phyloP scores from a whole-genome alignment of 2,329 filamentous ascomycete genomes.

The Pseudogymnoascus sp. region DNA sequence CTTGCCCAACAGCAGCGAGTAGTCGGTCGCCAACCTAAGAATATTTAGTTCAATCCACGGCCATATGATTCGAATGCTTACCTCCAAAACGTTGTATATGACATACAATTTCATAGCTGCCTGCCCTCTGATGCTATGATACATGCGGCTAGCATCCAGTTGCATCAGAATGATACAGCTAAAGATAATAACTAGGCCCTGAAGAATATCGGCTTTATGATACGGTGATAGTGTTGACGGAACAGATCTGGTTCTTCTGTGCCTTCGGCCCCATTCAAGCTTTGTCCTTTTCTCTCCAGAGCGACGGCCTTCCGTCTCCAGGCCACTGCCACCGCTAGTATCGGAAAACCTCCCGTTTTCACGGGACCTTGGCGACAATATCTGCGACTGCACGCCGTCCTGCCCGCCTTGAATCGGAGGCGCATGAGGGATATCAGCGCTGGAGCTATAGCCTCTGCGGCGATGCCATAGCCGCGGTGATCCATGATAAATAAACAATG shows the following conservation, averaged over 20 bases:
- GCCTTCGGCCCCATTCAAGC: conserved; percentile 32
- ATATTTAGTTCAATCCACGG: conserved; percentile 46
- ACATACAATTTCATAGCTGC: conserved; percentile 97
- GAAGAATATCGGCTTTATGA: conserved; percentile 91
- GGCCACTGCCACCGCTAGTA: conserved; percentile 2
- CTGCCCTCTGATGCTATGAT: conserved; percentile 92
- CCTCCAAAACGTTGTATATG: conserved; percentile 94
- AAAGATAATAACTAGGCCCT: conserved; percentile 77
- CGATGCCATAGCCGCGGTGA: conserved; percentile 67
- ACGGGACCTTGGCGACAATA: background rate
- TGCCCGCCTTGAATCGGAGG: background rate
- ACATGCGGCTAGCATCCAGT: conserved; percentile 94
- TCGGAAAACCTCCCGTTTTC: background rate
- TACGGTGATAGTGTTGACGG: conserved; percentile 78
- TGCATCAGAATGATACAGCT: conserved; percentile 81
- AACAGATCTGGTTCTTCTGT: conserved; percentile 71
- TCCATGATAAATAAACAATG: conserved; percentile 70
- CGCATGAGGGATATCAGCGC: conserved; percentile 14
- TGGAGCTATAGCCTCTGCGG: conserved; percentile 39
- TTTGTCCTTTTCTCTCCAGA: conserved; percentile 20
- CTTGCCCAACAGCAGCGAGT: conserved; percentile 84
- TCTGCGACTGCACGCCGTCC: background rate
- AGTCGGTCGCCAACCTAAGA: conserved; percentile 80
- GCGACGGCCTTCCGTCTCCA: conserved; percentile 17
- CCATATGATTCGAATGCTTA: conserved; percentile 25